Evolutionary conservation across 768 basidiomycete species (phyloP).

Genomic region (Phaeotremella fagi): DNA sequence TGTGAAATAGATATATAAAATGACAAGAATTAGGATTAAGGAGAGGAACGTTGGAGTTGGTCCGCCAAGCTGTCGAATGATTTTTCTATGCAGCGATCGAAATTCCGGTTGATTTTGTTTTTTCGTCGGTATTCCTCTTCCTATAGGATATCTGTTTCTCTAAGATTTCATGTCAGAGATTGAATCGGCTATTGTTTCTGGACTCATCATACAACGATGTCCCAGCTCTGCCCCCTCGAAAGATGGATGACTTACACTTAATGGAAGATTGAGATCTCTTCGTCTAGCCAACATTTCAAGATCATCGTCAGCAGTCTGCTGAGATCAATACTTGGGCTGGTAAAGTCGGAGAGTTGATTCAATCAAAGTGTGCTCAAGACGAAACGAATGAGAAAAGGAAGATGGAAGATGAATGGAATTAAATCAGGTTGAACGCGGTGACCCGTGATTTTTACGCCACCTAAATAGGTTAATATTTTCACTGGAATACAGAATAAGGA

Average conservation of each 20-base stretch:
- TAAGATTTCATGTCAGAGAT: not conserved
- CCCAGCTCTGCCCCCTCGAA: not conserved
- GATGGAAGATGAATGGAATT: too few relatives aligned
- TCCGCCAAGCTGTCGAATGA: not conserved
- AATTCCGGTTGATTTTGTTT: not conserved
- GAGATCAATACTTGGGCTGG: not conserved
- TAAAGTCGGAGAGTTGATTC: too few relatives aligned
- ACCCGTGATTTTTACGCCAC: too few relatives aligned
- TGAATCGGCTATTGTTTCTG: not conserved
- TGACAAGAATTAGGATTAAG: not conserved
- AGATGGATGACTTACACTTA: not conserved
- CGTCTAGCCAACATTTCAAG: not conserved
- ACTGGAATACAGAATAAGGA: too few relatives aligned
- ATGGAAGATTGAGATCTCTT: not conserved
- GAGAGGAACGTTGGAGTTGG: not conserved
- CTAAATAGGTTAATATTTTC: too few relatives aligned
- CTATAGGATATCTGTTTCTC: not conserved
- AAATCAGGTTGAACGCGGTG: too few relatives aligned
- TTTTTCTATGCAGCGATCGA: not conserved
- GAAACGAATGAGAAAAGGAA: too few relatives aligned
- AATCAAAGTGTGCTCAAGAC: too few relatives aligned
- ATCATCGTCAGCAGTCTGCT: not conserved
- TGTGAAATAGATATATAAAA: not conserved
- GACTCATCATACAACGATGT: too few relatives aligned
- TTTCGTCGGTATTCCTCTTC: not conserved